Evolutionary conservation across 2,329 filamentous ascomycete genomes (phyloP), one percentile per base, ranked within the genome.

Genomic region (Hirsutella thompsonii): DNA sequence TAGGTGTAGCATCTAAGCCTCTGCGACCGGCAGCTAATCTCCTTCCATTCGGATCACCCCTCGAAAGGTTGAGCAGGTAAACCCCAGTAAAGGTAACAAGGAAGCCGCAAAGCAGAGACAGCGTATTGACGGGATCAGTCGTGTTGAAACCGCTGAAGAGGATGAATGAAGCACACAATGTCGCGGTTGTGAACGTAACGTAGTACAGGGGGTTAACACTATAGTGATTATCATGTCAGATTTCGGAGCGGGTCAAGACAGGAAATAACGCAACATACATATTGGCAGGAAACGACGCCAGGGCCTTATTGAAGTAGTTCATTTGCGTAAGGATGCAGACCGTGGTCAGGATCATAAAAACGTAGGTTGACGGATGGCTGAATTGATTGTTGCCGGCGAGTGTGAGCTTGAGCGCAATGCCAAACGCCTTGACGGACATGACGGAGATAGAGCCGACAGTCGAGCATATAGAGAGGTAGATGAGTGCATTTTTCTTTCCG

Each of bases 271-370:
- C 10, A 36, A 69, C 84, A 60, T 74, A 94, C 89, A 98, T 94
- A 53, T 93, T 94, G 26, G 92, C 95, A 23, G 86, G 90, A 64
- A 96, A 98, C 55, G 93, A 88, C 61, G 87, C 93, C 45, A 98
- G 68, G 8, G 92, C 92, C 64, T 98, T 98, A 72, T 98, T 98
- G 66, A 98, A 94, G 64, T 98, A 98, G 64, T 98, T 98, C 92
- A 98, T 96, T 70, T 98, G 92, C 8, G 89, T 95, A 50, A 98
- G 62, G 57, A 98, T 96, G 68, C 92, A 98, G 48, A 95, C 86
- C 3, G 74, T 72, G 0, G 89, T 92, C 49, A 96, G 77, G 49
- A 98, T 95, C 63, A 90, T 81, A 60, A 98, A 98, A 47, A 95
- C 89, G 54, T 98, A 98, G 44, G 93, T 98, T 38, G 88, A 94